Evolutionary conservation across 768 basidiomycete genomes (phyloP), one percentile per base, ranked within the genome.

Genomic region (Podaxis sp.): DNA sequence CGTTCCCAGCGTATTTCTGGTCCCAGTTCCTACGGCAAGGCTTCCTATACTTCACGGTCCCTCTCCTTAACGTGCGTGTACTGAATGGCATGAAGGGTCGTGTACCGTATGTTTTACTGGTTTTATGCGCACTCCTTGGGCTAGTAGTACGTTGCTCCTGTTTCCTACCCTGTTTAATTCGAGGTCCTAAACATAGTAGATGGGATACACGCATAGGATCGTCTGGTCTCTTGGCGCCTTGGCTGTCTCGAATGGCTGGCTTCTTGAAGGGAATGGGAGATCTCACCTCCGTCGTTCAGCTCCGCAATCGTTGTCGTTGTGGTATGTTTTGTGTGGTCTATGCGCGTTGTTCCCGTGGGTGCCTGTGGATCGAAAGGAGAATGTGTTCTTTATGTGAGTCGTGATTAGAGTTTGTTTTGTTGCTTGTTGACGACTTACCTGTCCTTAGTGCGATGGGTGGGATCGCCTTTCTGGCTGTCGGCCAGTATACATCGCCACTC

Each of bases 1-100:
- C 81, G 3, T 93, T 93, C 65, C 91, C 93, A 0, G 80, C 83
- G 36, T 93, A 85, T 74, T 94, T 94, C 72, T 92, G 90, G 90
- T 78, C 79, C 36, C 84, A 82, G 58, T 84, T 86, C 52, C 57
- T 79, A 50, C 62, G 72, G 1, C 77, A 78, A 57, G 68, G 58
- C 4, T 46, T 64, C 17, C 62, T 65, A 22, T 56, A 55, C 48
- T 2, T 71, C 12, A n/a, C 53, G 20, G 38, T 15, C 22, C 55
- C 49, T 13, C 22, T 52, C 26, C 51, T 54, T 8, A 17, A 33
- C 15, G 48, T 12, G 24, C 55, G 55, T 17, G 49, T 41, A 37
- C n/a, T 12, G 28, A 17, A 4, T 24, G 28, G 41, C 15, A 17
- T 67, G 40, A 36, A 51, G 0, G 17, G 75, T 1, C 72, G 73